Evolutionary conservation across 768 basidiomycete species (phyloP), one percentile per base, ranked within the genome.

Genomic region (Lentinula sp.): DNA sequence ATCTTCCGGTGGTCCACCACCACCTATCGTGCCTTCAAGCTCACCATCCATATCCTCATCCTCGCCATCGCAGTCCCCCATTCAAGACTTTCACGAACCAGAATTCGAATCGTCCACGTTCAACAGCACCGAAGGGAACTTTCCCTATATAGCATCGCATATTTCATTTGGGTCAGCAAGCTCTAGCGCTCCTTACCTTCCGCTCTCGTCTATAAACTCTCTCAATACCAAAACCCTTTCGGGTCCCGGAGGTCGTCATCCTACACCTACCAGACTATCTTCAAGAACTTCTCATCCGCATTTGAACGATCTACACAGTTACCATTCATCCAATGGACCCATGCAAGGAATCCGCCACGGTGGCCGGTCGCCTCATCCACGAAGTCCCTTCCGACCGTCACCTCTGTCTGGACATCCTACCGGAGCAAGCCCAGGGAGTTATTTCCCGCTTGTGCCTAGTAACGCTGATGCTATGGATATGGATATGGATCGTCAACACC

Each of bases 401-500:
- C 46, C 46, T 18, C 21, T 48, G 8, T 48, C 46, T 48, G 46
- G 46, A 13, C 46, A n/a, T 21, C 18, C 46, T 2, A 10, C 46
- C 21, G 46, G n/a, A 23, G 5, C 46, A 7, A 48, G 46, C 8
- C 18, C 46, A 9, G 46, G 46, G 21, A 48, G 46, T 23, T 48
- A 48, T 48, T 48, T 48, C 46, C 46, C 46, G 46, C 46, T 48
- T 23, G 46, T 48, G 8, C 46, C 46, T 8, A 48, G 46, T 23
- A 18, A 48, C 9, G 46, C 4, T 0, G 46, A 23, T 48, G 18
- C 45, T 10, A 62, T 31, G 2, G 42, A 21, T 49, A 9, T 18
- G 46, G 11, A n/a, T 48, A 23, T 39, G 37, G 37, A 21, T 21
- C 45, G 18, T 8, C 68, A 11, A 67, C 65, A 55, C 50, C 59